phyloP scores from a whole-genome alignment of 176 grass and related monocot species.

The Otatea glauca region DNA sequence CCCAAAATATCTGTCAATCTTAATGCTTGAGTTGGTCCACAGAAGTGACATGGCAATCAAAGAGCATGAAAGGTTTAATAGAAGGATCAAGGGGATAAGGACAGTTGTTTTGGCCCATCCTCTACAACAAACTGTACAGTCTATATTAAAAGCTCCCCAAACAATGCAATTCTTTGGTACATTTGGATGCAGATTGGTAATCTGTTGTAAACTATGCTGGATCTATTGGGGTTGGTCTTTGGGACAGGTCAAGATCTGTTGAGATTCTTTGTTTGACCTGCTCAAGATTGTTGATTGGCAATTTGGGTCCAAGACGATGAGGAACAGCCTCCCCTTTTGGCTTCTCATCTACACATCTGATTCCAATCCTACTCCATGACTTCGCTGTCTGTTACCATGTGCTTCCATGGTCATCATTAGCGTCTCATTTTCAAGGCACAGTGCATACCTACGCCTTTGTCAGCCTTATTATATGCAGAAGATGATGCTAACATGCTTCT shows the following conservation, averaged over 20 bases:
- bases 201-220: slow-evolving; percentile 34
- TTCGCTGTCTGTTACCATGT: slow-evolving; percentile 45
- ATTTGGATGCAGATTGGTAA: slow-evolving; percentile 38
- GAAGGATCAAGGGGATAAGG: slow-evolving; percentile 17
- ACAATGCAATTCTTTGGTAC: slow-evolving; percentile 15
- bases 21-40: slow-evolving; percentile 25
- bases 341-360: slow-evolving; percentile 12
- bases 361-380: neutral
- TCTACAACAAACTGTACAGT: slow-evolving; percentile 28
- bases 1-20: neutral
- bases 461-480: slow-evolving; percentile 37
- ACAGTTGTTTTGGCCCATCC: slow-evolving; percentile 33
- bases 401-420: slow-evolving; percentile 45
- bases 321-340: slow-evolving; percentile 4
- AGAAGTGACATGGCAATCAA: neutral
- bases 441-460: slow-evolving; percentile 44
- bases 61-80: neutral
- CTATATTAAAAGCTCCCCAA: neutral
- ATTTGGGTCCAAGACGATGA: slow-evolving; percentile 18
- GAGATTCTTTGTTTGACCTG: slow-evolving; percentile 39
- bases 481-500: slow-evolving; percentile 21
- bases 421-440: slow-evolving; percentile 46
- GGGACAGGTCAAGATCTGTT: slow-evolving; percentile 51
- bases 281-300: slow-evolving; percentile 27
- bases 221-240: slow-evolving; percentile 28